Evolutionary conservation across 1,139 yeast species (phyloP).

Genomic region (Taphrina communis): DNA sequence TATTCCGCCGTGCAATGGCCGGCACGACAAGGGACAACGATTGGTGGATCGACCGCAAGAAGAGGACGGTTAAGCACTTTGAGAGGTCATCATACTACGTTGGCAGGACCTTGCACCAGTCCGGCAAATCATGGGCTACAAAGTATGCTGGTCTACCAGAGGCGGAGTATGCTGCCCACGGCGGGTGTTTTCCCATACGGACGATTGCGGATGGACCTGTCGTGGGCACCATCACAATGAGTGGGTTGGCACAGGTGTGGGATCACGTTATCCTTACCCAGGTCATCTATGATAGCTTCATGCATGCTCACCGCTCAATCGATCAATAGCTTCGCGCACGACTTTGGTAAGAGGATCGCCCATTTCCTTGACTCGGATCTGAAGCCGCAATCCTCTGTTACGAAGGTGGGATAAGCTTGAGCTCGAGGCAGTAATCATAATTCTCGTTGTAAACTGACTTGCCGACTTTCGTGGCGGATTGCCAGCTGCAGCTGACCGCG

Average conservation of each 20-base stretch:
- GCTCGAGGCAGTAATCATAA: no score
- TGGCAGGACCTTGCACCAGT: slow-evolving; percentile 16
- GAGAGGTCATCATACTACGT: slow-evolving; percentile 37
- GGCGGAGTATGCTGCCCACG: slow-evolving; percentile 33
- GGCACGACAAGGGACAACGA: slow-evolving; percentile 45
- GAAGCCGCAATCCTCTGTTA: no score
- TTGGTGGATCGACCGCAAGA: slow-evolving; percentile 45
- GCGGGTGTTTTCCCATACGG: slow-evolving; percentile 35
- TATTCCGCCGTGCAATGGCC: slow-evolving; percentile 44
- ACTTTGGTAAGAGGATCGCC: no score
- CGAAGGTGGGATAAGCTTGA: no score
- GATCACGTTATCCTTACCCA: slow-evolving; percentile 18
- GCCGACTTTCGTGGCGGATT: no score
- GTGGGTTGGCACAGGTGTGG: slow-evolving; percentile 33
- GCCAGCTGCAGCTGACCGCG: no score
- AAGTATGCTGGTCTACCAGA: slow-evolving; percentile 30
- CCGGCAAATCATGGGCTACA: slow-evolving; percentile 16
- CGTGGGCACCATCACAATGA: slow-evolving; percentile 31
- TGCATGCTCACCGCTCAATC: background rate
- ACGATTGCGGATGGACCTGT: background rate
- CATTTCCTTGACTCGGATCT: no score
- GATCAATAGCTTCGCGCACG: no score
- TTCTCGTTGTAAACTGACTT: no score
- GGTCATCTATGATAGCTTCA: background rate
- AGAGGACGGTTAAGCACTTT: slow-evolving; percentile 44